Evolutionary conservation across 768 basidiomycete genomes (phyloP).

Genomic region (Gymnopilus junonius): DNA sequence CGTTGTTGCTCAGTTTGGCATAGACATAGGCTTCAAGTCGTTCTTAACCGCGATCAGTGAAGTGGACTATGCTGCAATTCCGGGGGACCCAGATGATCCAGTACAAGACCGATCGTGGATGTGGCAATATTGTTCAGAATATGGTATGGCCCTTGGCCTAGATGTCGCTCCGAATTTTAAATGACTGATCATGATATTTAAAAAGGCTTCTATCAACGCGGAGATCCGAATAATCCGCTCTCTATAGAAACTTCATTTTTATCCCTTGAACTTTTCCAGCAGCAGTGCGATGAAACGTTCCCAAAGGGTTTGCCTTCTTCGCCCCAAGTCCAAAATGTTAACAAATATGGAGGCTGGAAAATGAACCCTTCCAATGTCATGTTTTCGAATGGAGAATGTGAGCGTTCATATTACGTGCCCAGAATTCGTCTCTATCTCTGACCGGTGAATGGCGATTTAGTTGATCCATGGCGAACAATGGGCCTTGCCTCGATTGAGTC

Average conservation of each 20-base stretch:
- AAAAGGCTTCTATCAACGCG: slow-evolving; percentile 52
- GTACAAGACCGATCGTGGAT: slow-evolving; percentile 51
- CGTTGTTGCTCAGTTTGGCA: slow-evolving; percentile 35
- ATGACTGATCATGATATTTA: neutral
- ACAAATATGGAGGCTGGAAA: slow-evolving; percentile 57
- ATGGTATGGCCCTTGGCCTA: slow-evolving; percentile 33
- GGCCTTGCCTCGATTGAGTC: slow-evolving; percentile 52
- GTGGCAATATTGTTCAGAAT: slow-evolving; percentile 59
- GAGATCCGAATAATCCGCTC: slow-evolving; percentile 46
- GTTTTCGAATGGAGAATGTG: slow-evolving; percentile 55
- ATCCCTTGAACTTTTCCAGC: slow-evolving; percentile 49
- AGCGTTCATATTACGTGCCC: too few species aligned
- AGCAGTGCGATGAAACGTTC: slow-evolving; percentile 47
- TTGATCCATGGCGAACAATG: slow-evolving; percentile 58
- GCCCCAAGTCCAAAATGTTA: slow-evolving; percentile 47
- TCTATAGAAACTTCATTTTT: slow-evolving; percentile 53
- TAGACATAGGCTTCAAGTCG: slow-evolving; percentile 40
- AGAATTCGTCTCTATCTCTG: too few species aligned
- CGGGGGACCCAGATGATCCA: slow-evolving; percentile 44
- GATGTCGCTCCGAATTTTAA: neutral
- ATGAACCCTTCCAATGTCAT: slow-evolving; percentile 53
- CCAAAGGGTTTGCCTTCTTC: slow-evolving; percentile 39
- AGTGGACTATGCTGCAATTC: slow-evolving; percentile 50
- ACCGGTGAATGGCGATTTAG: slow-evolving; percentile 22
- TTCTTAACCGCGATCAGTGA: slow-evolving; percentile 48